Conservation (phyloP, 495 filamentous ascomycete genomes). For the Staphylotrichum tortipilum region DNA sequence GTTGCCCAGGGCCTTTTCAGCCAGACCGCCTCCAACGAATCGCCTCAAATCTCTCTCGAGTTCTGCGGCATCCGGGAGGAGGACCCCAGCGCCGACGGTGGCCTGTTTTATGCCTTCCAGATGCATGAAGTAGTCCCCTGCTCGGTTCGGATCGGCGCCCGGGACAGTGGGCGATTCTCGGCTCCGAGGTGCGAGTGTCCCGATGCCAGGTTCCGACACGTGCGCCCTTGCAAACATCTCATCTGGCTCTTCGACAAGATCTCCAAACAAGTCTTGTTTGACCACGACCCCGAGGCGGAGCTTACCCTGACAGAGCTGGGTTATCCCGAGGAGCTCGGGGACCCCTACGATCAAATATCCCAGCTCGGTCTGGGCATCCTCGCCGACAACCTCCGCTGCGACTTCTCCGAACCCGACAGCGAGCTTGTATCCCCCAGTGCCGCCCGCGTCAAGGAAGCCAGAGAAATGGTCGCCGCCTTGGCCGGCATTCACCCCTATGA, state of each 20-base stretch:
- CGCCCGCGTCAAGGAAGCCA: constrained; percentile 30
- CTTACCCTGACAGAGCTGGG: constrained; percentile 29
- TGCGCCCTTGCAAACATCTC: constrained; percentile 37
- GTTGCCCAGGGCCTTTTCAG: constrained; percentile 18
- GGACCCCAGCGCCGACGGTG: constrained; percentile 18
- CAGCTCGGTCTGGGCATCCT: constrained; percentile 38
- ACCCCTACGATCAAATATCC: constrained; percentile 34
- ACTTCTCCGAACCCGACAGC: constrained; percentile 26
- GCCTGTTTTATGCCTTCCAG: constrained; percentile 38
- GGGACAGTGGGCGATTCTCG: constrained; percentile 27
- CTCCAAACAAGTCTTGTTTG: constrained; percentile 29
- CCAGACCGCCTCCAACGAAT: constrained; percentile 9
- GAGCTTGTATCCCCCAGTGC: constrained; percentile 18
- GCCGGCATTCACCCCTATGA: constrained; percentile 27
- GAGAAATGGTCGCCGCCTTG: constrained; percentile 37
- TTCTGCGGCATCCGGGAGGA: constrained; percentile 33
- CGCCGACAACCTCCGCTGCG: constrained; percentile 36
- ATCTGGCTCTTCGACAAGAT: constrained; percentile 42
- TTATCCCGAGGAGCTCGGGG: constrained; percentile 33
- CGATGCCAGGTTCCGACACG: constrained; percentile 16
- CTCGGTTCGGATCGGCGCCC: constrained; percentile 34
- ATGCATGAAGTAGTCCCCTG: constrained; percentile 39
- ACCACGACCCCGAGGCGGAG: constrained; percentile 27
- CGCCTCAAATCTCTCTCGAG: constrained; percentile 35
- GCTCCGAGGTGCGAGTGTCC: constrained; percentile 35